A percentile compares a stretch with the other conserved stretches of the same genome.
Evolutionary conservation across 176 grass and related monocot genomes (phyloP).

Genomic region (Otatea glauca): DNA sequence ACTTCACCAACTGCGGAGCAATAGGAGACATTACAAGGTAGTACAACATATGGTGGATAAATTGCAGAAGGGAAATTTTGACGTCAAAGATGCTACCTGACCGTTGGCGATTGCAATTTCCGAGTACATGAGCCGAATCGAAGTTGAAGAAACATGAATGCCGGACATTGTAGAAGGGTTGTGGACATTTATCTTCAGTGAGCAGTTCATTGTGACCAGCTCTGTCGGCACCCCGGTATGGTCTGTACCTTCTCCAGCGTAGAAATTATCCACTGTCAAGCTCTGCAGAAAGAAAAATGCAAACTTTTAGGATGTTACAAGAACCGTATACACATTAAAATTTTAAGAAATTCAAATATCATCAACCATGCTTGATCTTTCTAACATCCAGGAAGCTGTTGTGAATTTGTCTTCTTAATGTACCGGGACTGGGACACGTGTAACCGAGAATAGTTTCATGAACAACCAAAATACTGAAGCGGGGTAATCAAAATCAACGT

Average conservation of each 20-base stretch:
- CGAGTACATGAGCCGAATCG: constrained; percentile 62
- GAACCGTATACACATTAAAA: neutral
- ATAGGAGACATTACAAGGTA: neutral
- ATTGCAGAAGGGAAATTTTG: neutral
- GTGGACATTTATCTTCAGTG: constrained; percentile 62
- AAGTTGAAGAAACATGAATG: constrained; percentile 74
- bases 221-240: constrained; percentile 78
- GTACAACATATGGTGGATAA: neutral
- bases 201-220: constrained; percentile 75
- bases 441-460: neutral
- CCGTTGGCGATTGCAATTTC: constrained; percentile 76
- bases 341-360: neutral
- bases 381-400: neutral
- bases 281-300: constrained; percentile 48
- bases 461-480: neutral
- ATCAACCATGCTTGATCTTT: neutral
- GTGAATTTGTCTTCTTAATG: neutral
- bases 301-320: neutral
- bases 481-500: neutral
- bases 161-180: constrained; percentile 85
- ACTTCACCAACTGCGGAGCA: constrained; percentile 62
- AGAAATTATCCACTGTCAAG: constrained; percentile 76
- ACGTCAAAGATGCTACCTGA: constrained; percentile 44
- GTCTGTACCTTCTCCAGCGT: constrained; percentile 78
- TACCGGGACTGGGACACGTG: neutral